Conservation (phyloP, 352 stramenopile genomes). For the Phytophthora citricola region DNA sequence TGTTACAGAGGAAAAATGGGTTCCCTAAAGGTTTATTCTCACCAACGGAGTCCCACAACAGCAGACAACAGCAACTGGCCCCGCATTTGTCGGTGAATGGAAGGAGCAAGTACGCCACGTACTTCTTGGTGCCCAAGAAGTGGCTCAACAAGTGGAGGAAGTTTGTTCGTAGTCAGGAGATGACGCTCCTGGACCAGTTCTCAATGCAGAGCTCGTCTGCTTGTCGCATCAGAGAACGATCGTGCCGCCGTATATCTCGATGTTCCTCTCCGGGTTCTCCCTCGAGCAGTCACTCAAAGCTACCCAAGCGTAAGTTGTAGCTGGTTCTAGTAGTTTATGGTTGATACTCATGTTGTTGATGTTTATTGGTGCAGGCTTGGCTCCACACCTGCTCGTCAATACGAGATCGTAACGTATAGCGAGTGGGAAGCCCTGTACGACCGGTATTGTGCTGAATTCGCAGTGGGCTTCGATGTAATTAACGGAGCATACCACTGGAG, state of each 20-base stretch:
- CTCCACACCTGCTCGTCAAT: slow-evolving; percentile 64
- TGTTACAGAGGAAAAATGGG: slow-evolving; percentile 80
- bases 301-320: slow-evolving; percentile 65
- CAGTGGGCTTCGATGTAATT: slow-evolving; percentile 82
- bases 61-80: slow-evolving; percentile 37
- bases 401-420: slow-evolving; percentile 84
- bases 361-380: slow-evolving; percentile 44
- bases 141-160: slow-evolving; percentile 85
- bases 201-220: slow-evolving; percentile 86
- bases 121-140: slow-evolving; percentile 87
- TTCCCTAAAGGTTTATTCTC: slow-evolving; percentile 86
- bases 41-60: slow-evolving; percentile 29
- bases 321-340: neutral
- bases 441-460: slow-evolving; percentile 81
- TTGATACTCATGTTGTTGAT: slow-evolving; percentile 1
- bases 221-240: slow-evolving; percentile 80
- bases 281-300: slow-evolving; percentile 79
- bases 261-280: slow-evolving; percentile 87
- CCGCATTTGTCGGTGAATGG: slow-evolving; percentile 64
- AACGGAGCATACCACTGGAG: slow-evolving; percentile 86
- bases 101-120: slow-evolving; percentile 59
- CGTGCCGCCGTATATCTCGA: slow-evolving; percentile 84
- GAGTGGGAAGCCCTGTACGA: slow-evolving; percentile 88
- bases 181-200: slow-evolving; percentile 67
- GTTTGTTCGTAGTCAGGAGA: slow-evolving; percentile 72